Evolutionary conservation across 2,329 filamentous ascomycete species (phyloP), one percentile per base, ranked within the genome.

Genomic region (Fusarium compactum): DNA sequence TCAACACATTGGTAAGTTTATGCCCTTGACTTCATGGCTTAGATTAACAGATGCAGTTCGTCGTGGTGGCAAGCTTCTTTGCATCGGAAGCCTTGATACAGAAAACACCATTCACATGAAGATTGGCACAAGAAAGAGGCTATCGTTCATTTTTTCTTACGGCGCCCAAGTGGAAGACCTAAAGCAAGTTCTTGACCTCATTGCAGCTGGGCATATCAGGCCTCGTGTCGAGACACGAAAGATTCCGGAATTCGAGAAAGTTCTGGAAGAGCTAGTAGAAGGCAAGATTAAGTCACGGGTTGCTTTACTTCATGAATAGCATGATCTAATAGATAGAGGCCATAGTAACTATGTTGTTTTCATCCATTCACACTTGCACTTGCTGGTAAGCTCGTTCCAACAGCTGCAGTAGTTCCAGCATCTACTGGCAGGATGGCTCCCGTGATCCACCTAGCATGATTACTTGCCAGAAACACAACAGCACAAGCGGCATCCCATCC

Each of bases 381-480:
- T 44, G 71, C 65, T 20, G 74, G 66, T 30, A 77, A 62, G 14
- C 48, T 69, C 2, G 14, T 72, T 24, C 70, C 69, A 22, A 72
- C 69, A 0, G 70, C 69, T 6, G 70, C 70, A 0, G 82, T 84
- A 5, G 78, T 76, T 0, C 82, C 82, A 6, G 82, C 83, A 69
- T 84, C 82, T 1, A 84, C 81, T 2, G 81, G 78, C 16, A 84
- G 60, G 11, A 81, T 74, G 1, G 76, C 77, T 1, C 82, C 82
- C 0, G 82, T 84, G 11, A 84, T 82, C 82, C 82, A 84, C 12
- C 82, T 70, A 6, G 82, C 78, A 29, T 84, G 78, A 6, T 80
- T 77, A 11, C 80, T 76, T 0, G 79, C 79, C 3, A 85, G 67
- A 45, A 84, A 84, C 0, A 76, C 70, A 24, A 83, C 79, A 0